These are phyloP conservation scores for Wolfiporia cocos DNA, from an alignment of 1,284 basidiomycete genomes.

Conservation along the genomic window DNA sequence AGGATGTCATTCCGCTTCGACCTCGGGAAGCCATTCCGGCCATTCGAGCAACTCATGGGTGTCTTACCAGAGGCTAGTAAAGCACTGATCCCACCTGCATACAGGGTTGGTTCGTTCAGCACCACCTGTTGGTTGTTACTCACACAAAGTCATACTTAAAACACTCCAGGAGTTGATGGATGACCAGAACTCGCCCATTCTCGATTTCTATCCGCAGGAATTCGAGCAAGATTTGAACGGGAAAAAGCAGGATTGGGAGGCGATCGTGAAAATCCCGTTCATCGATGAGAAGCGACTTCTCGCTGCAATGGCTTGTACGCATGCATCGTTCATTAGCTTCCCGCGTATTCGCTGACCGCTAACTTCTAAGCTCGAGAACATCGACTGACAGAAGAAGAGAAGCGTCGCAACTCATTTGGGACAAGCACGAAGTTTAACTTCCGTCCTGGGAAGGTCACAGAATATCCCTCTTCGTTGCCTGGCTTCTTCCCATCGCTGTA, in stretches of 20 bases:
- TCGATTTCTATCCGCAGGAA: conserved; percentile 90
- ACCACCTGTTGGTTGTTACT: no score
- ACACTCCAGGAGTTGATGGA: conserved; percentile 79
- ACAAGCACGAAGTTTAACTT: conserved; percentile 78
- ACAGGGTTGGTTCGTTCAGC: conserved; percentile 61
- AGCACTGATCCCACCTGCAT: conserved; percentile 84
- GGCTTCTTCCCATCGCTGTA: conserved; percentile 93
- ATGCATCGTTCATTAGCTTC: background rate
- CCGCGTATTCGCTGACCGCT: background rate
- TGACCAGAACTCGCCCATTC: conserved; percentile 80
- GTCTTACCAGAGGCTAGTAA: conserved; percentile 89
- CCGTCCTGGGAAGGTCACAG: conserved; percentile 54
- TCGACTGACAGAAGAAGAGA: conserved; percentile 75
- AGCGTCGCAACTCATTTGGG: conserved; percentile 72
- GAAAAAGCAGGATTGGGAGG: conserved; percentile 99
- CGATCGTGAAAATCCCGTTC: conserved; percentile 98
- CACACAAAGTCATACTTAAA: no score
- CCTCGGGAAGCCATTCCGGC: conserved; percentile 86
- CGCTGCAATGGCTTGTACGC: conserved; percentile 68
- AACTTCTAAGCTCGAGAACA: conserved; percentile 59
- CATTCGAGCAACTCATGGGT: conserved; percentile 98
- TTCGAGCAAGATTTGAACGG: conserved; percentile 96
- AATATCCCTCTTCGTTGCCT: conserved; percentile 87
- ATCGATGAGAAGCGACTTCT: conserved; percentile 84
- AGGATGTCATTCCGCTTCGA: conserved; percentile 84